These are phyloP conservation scores for Forsythia viridissima DNA, from an alignment of 257 asterid species.

Conservation along the genomic window DNA sequence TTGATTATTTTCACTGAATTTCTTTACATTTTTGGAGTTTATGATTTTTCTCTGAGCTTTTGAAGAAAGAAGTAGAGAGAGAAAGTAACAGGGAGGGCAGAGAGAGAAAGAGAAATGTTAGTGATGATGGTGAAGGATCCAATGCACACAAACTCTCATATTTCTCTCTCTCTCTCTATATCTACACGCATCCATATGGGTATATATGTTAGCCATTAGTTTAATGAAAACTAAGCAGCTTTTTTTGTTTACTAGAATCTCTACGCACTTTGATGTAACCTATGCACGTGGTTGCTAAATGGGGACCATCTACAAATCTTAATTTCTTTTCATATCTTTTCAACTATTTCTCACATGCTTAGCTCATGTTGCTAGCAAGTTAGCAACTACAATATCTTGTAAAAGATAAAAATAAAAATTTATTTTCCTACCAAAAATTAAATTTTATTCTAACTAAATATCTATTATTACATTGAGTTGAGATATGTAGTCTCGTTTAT, in stretches of 20 bases:
- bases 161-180: background rate
- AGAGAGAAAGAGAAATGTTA: background rate
- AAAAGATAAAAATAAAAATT: too few relatives aligned
- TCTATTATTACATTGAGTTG: too few relatives aligned
- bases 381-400: constrained; percentile 1
- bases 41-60: background rate
- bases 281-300: constrained; percentile 31
- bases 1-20: background rate
- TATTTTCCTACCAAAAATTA: too few relatives aligned
- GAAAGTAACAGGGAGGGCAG: background rate
- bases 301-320: constrained; percentile 31
- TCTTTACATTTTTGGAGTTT: constrained; percentile 3
- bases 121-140: constrained; percentile 31
- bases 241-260: constrained; percentile 22
- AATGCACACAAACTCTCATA: constrained; percentile 26
- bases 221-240: constrained; percentile 4
- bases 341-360: background rate
- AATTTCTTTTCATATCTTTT: background rate
- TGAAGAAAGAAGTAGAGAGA: background rate
- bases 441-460: too few relatives aligned
- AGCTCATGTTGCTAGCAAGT: constrained; percentile 15
- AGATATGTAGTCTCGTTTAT: too few relatives aligned
- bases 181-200: background rate
- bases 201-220: background rate
- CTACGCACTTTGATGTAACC: constrained; percentile 37